A percentile compares a stretch with the other conserved stretches of the same genome.
Evolutionary conservation across 73 alveolate species (phyloP).

Genomic region (Blepharisma stoltei): DNA sequence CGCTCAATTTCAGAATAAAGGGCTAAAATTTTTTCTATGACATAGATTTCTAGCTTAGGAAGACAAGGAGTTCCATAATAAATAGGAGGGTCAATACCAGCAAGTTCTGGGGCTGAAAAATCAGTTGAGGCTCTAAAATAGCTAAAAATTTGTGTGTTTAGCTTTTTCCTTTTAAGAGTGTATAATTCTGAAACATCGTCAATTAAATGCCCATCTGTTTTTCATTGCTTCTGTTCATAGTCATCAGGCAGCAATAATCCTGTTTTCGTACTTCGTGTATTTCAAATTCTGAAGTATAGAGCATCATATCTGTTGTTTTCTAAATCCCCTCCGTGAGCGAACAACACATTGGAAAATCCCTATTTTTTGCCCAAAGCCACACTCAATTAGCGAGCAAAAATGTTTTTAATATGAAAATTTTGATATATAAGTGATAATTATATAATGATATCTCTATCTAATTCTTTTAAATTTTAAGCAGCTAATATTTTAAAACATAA

Average conservation of each 20-base stretch:
- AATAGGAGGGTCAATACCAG: background rate
- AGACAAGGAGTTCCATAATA: background rate
- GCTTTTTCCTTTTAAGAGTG: conserved; percentile 1
- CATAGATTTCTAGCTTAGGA: background rate
- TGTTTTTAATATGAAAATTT: too few species aligned
- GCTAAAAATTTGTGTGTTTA: background rate
- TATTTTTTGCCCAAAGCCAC: too few species aligned
- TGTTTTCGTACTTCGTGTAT: background rate
- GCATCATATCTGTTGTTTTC: conserved; percentile 22
- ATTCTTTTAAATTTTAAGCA: too few species aligned
- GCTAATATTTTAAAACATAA: too few species aligned
- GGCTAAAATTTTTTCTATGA: background rate
- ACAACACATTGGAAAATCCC: too few species aligned
- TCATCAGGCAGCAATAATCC: background rate
- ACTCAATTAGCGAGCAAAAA: too few species aligned
- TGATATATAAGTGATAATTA: too few species aligned
- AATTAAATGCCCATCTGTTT: background rate
- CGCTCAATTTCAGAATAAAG: background rate
- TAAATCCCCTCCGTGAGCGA: too few species aligned
- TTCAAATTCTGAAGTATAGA: background rate
- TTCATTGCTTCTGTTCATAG: background rate
- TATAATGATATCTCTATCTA: too few species aligned
- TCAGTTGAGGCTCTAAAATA: background rate
- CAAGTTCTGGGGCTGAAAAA: too few species aligned
- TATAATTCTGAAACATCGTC: background rate